These are phyloP conservation scores for Stagonosporopsis rhizophila DNA, from an alignment of 2,329 filamentous ascomycete genomes.

Conservation along the genomic window DNA sequence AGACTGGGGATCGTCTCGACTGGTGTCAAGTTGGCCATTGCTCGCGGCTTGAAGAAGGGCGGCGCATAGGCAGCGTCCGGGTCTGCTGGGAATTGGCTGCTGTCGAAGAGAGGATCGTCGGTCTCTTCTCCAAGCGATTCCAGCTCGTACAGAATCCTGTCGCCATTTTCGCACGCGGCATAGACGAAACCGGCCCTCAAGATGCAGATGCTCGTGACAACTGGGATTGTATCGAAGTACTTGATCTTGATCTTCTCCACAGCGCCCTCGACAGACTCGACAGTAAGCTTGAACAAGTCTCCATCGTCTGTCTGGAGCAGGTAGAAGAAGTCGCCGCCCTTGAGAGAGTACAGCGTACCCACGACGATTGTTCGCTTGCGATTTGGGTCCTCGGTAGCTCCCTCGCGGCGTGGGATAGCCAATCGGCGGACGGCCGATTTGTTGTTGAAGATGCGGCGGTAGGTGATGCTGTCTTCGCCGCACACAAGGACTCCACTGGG, in stretches of 20 bases:
- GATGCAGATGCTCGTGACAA: constrained; percentile 87
- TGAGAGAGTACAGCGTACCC: constrained; percentile 97
- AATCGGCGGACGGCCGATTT: constrained; percentile 83
- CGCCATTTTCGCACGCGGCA: constrained; percentile 88
- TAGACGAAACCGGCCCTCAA: constrained; percentile 96
- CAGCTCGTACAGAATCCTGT: constrained; percentile 95
- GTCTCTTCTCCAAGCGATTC: constrained; percentile 97
- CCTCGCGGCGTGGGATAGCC: constrained; percentile 84
- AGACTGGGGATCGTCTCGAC: constrained; percentile 87
- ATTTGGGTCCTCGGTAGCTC: constrained; percentile 88
- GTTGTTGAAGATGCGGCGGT: constrained; percentile 82
- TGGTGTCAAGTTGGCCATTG: constrained; percentile 80
- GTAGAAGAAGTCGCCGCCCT: constrained; percentile 91
- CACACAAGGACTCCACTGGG: constrained; percentile 96
- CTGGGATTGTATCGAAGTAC: constrained; percentile 95
- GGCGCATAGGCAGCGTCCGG: constrained; percentile 74
- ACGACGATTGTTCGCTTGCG: constrained; percentile 86
- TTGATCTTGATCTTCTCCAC: constrained; percentile 89
- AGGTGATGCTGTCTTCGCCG: constrained; percentile 92
- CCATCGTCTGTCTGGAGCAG: constrained; percentile 95
- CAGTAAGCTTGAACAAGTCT: constrained; percentile 95
- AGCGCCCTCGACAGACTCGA: constrained; percentile 74
- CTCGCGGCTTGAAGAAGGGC: constrained; percentile 83
- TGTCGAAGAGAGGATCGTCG: constrained; percentile 84
- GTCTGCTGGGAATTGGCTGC: constrained; percentile 82